phyloP scores from a whole-genome alignment of 805 yeast species.

The Cyberlindnera petersonii region DNA sequence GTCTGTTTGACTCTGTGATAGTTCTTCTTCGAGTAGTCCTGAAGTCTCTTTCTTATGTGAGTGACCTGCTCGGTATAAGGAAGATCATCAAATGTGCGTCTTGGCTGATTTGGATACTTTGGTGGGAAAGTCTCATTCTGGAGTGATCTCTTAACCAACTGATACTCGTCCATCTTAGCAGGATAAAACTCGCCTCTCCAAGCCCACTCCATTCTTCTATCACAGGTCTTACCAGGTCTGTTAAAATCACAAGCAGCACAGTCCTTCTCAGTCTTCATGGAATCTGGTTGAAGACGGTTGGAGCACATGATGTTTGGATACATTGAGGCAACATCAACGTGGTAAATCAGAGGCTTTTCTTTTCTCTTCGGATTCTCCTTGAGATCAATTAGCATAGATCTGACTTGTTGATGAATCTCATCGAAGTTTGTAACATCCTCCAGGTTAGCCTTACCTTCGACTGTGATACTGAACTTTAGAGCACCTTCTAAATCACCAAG shows the following conservation, averaged over 20 bases:
- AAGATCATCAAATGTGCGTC: constrained; percentile 69
- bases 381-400: constrained; percentile 50
- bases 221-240: constrained; percentile 91
- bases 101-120: constrained; percentile 50
- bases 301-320: constrained; percentile 98
- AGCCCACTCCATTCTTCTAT: constrained; percentile 87
- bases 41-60: constrained; percentile 68
- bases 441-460: constrained; percentile 69
- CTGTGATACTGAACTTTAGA: constrained; percentile 75
- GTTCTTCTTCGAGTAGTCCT: constrained; percentile 81
- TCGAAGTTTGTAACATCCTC: constrained; percentile 79
- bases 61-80: constrained; percentile 73
- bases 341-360: constrained; percentile 87
- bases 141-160: constrained; percentile 80
- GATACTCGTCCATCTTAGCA: constrained; percentile 85
- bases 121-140: constrained; percentile 76
- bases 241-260: constrained; percentile 98
- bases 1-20: constrained; percentile 79
- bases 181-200: constrained; percentile 98
- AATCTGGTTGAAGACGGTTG: constrained; percentile 94
- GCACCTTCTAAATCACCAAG: constrained; percentile 70
- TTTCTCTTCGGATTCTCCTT: constrained; percentile 57
- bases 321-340: constrained; percentile 99
- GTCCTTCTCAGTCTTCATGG: constrained; percentile 90
- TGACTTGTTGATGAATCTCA: constrained; percentile 62